Base-by-base conservation (phyloP, 371 early-diverging fungal species). In the Enterocytospora artemiae region DNA sequence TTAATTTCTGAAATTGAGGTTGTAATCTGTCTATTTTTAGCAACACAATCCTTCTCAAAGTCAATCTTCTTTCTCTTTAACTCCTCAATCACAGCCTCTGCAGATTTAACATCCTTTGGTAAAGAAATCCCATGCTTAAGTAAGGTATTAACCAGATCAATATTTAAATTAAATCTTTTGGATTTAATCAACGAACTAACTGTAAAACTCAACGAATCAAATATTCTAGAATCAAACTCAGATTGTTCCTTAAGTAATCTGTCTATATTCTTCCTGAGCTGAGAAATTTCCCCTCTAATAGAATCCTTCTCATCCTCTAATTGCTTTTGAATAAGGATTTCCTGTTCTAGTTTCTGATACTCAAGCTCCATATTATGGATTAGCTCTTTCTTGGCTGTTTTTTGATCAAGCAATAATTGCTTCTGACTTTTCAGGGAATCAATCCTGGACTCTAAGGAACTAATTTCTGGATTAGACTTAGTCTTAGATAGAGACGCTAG, bases 261-360 rank as follows among this genome's bases (percentile, higher is more conserved):
- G 16, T 71, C 58, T 36, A 64, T 69, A 18, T 67, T 34, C 7
- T 51, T 48, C 44, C 65, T 65, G 20, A 61, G 36, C 28, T 41
- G 58, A 33, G 27, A 9, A 37, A 75, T 75, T 32, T 54, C 54
- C 20, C 68, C 56, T 37, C 46, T 63, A 4, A 75, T 63, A 4
- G 48, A 49, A n/a, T 68, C 49, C 36, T 61, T 71, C 28, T 65
- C 31, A 25, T 72, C 69, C 45, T 75, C 75, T 45, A 59, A 36
- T 24, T 58, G 66, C 55, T 60, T 56, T 39, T 49, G 49, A n/a
- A 50, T 50, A 14, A 39, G 24, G n/a, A 70, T 31, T 32, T 60
- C 60, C 27, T 68, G 31, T 30, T 66, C 43, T 32, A 51, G 65
- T 31, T 53, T 64, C 22, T 68, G 44, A 39, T 61, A 63, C 32